Base-by-base conservation (phyloP, 139 green algal genomes). In the Auxenochlorella pyrenoidosa region DNA sequence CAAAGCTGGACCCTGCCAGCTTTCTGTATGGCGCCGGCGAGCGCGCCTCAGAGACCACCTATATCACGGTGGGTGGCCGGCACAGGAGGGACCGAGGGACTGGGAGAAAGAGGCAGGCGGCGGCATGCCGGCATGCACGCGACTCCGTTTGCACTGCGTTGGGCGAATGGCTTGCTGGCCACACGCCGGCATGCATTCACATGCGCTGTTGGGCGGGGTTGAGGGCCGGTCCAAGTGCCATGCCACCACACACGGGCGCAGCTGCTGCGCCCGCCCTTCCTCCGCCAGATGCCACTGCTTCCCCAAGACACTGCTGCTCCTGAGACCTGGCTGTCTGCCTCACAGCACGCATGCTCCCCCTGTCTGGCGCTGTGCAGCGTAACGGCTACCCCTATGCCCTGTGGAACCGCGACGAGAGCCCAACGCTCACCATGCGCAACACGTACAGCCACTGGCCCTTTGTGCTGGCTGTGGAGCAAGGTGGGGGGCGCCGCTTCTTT, bases 391-490 rank as follows among this genome's bases (percentile, higher is more conserved):
- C 91, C 2, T 81, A 90, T 21, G 72, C 87, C 0, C 71, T 96
- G 28, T 96, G 93, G 93, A 92, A 88, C 36, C 73, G 66, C 22
- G 94, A 96, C 90, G 80, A 76, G 0, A 36, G 82, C 13, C 86
- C 91, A 13, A 58, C 80, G 1, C 58, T 71, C 30, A 24, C 87
- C 1, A 89, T 92, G 79, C 82, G 89, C n/a, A 96, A 96, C 85
- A 83, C 91, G 41, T 96, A 96, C 76, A 90, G 94, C 65, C 65
- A 65, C 40, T 89, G 92, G 77, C 93, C 93, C 60, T 92, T 95
- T 72, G 44, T 93, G 8, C 78, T 95, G 83, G 87, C 87, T 0
- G 18, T 91, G 26, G 86, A 90, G 47, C 19, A 47, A 26, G 70
- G 76, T 88, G 54, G 24, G 75, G 15, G 15, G 54, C 54, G 47